Evolutionary conservation across 352 stramenopile species (phyloP), one percentile per base, ranked within the genome.

Genomic region (Globisporangium parvum): DNA sequence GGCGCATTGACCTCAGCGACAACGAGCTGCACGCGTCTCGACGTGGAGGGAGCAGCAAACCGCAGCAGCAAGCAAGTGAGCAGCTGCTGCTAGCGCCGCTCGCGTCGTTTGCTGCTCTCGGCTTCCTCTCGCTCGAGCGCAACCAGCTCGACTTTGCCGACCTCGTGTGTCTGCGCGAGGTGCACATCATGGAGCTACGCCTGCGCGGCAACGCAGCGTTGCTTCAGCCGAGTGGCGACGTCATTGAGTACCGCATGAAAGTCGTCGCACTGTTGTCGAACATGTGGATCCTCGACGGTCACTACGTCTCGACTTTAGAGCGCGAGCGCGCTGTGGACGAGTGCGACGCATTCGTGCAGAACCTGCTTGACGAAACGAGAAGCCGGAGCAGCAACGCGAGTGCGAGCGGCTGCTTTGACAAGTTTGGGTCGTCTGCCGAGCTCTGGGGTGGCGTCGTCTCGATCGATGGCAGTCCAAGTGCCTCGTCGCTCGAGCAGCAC

Each of bases 241-340:
- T 52, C 1, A 28, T 60, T 3, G 56, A 69, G 48, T 82, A 80
- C 50, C 67, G 71, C 0, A 76, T 71, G 53, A 78, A 78, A 47
- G 47, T 75, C 10, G 63, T 70, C 3, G 77, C 80, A 1, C 21
- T 88, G 9, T 57, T 90, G 39, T 71, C 77, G 26, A 85, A 82
- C 47, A 59, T 70, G 3, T 88, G 77, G 80, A 67, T 73, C 4
- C 50, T 90, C 2, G 75, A 88, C 48, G 67, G 75, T 9, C 77
- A 88, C 42, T 90, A 70, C 60, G 62, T 90, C 45, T 63, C 73
- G 11, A 58, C 63, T 12, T 8, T 21, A 21, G 77, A 87, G 45
- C 73, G 80, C 12, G 51, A 66, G 17, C 41, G 67, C 33, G 67
- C 77, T 5, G 53, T 78, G 1, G 73, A 86, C 3, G 49, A 67